These are phyloP conservation scores for Trichoderma sp. DNA, from an alignment of 2,329 filamentous ascomycete species.

Conservation along the genomic window DNA sequence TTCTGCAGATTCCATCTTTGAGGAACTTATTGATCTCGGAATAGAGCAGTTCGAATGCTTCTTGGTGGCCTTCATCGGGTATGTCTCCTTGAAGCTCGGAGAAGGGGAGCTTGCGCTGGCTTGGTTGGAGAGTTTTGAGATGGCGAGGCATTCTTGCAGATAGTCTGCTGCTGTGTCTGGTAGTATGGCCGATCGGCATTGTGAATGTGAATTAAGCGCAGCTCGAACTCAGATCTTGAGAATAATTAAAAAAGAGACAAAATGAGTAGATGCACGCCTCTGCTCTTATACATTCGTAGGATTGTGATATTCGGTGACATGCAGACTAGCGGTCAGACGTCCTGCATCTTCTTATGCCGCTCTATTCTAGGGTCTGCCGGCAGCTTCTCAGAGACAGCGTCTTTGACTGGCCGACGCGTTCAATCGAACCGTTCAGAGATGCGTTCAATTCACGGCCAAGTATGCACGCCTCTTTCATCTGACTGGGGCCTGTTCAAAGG, in stretches of 20 bases:
- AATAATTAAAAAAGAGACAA: fast-evolving
- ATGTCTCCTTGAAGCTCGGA: background rate
- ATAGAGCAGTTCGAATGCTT: constrained; percentile 24
- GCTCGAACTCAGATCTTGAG: background rate
- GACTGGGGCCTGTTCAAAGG: background rate
- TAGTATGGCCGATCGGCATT: background rate
- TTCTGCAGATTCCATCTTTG: constrained; percentile 22
- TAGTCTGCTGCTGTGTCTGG: background rate
- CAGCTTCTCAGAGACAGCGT: background rate
- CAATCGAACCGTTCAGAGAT: background rate
- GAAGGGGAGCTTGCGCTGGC: constrained; percentile 15
- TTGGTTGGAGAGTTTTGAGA: background rate
- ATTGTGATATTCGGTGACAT: background rate
- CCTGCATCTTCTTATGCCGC: background rate
- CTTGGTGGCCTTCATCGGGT: constrained; percentile 25
- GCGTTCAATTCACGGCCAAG: background rate
- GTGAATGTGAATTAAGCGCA: background rate
- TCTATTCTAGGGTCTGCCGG: background rate
- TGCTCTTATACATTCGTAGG: background rate
- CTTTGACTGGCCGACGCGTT: background rate
- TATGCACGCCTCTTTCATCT: background rate
- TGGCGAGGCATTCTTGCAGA: background rate
- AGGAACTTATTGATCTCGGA: constrained; percentile 27
- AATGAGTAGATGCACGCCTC: background rate
- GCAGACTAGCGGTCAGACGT: constrained; percentile 13